Evolutionary conservation across 2,329 filamentous ascomycete species (phyloP), one percentile per base, ranked within the genome.

Genomic region (Aspergillus ochraceoroseus): DNA sequence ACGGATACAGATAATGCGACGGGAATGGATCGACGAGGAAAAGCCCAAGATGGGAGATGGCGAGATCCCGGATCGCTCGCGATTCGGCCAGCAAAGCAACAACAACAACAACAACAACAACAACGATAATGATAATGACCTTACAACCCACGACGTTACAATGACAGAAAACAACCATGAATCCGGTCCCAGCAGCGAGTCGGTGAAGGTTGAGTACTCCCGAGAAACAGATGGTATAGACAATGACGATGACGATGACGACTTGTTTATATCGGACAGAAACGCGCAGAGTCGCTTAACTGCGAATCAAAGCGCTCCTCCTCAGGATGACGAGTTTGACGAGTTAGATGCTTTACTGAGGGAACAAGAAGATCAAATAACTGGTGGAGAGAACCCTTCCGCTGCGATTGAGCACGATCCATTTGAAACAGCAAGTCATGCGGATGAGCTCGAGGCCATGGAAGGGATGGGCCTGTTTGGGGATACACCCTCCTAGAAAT

Each of bases 1-100:
- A 59, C 73, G 75, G 9, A 75, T 96, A 61, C 78, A 85, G 49
- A 75, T 79, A 20, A 83, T 83, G 67, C 76, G 90, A 45, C 79
- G 78, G 60, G 80, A 85, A 48, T 94, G 87, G 85, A 90, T 96
- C 51, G 78, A 90, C 41, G 85, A 94, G 61, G 72, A 69, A 40
- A 72, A 67, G 44, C 59, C 64, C 12, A 55, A 48, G 31, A 20
- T 17, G 5, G 19, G 32, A 20, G 12, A 28, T 12, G 43, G 47
- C n/a, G 36, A 41, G 9, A 17, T 23, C n/a, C 26, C 33, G 22
- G 14, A 41, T 30, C n/a, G 8, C 9, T 7, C 6, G 9, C 37
- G 19, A 36, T 20, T 13, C 18, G 18, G 8, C 4, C 3, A 5
- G 13, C 29, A 27, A 32, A 27, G 7, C 18, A 23, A 7, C 2